Evolutionary conservation across 2,329 filamentous ascomycete species (phyloP), one percentile per base, ranked within the genome.

Genomic region (Aspergillus calidoustus): DNA sequence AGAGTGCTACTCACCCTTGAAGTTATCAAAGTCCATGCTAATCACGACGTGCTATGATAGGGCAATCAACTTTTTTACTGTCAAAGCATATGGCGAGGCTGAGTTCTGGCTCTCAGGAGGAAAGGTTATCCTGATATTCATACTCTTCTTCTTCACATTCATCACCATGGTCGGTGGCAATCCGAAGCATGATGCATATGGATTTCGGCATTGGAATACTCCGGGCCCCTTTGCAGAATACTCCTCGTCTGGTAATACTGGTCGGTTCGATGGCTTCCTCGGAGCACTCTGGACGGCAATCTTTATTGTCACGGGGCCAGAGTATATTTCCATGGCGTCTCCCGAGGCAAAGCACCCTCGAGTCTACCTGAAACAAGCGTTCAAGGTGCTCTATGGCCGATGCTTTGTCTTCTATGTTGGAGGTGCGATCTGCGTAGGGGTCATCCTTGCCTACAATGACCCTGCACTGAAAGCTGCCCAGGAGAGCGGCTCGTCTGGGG

Each of bases 81-180:
- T 63, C 2, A 43, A 30, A 6, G 43, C 43, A 22, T 63, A 54
- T 31, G 61, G 61, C 1, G 61, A 63, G n/a, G 57, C 61, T 19
- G 57, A 63, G 19, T 63, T 60, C 43, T 63, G 61, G 61, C 53
- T 60, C 13, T 43, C 61, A 5, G 44, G 49, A 6, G 57, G 61
- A 7, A 91, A 91, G 72, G 83, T 91, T 1, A 66, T 91, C 2
- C 80, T 91, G 49, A 88, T 90, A 60, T 74, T 91, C 28, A 86
- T 84, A 1, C 81, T 92, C 31, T 82, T 91, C 66, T 67, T 85
- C 63, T 91, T 90, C 77, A 92, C 91, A 8, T 90, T 94, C 69
- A 82, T 94, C 63, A 86, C 88, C 63, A 92, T 93, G 87, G 79
- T 92, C 1, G 91, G 91, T 8, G 91, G 89, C 3, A 92, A 92